phyloP scores from a whole-genome alignment of 2,329 filamentous ascomycete genomes.

The Paecilomyces dactylethromorphus region DNA sequence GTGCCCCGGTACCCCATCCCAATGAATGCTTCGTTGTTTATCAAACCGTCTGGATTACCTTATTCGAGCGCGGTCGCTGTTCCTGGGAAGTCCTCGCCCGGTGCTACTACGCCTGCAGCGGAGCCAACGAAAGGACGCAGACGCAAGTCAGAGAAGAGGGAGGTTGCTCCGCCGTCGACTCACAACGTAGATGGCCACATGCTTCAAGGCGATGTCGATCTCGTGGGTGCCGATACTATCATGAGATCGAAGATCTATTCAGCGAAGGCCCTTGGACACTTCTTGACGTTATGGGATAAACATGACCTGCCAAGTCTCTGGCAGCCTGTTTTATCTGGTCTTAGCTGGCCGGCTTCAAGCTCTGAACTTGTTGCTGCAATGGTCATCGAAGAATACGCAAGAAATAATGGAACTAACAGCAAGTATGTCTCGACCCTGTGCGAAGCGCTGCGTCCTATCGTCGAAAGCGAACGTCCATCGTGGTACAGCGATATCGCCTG shows the following conservation, averaged over 20 bases:
- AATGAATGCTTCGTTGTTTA: constrained; percentile 84
- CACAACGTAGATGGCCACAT: constrained; percentile 98
- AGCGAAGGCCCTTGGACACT: constrained; percentile 75
- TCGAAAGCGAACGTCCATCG: constrained; percentile 72
- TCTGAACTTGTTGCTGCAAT: constrained; percentile 79
- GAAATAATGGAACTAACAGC: constrained; percentile 33
- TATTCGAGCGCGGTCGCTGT: constrained; percentile 51
- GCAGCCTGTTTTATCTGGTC: constrained; percentile 62
- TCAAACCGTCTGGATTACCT: constrained; percentile 83
- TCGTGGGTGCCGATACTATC: constrained; percentile 83
- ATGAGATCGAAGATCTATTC: constrained; percentile 85
- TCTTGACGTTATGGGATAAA: constrained; percentile 70
- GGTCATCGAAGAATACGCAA: constrained; percentile 83
- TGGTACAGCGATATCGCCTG: constrained; percentile 88
- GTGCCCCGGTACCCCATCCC: constrained; percentile 84
- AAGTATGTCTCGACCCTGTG: constrained; percentile 37
- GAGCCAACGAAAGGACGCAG: constrained; percentile 68
- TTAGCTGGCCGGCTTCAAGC: constrained; percentile 71
- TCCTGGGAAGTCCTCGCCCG: constrained; percentile 33
- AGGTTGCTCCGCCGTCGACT: constrained; percentile 61
- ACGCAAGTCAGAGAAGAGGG: constrained; percentile 76
- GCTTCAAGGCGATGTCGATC: constrained; percentile 92
- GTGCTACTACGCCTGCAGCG: constrained; percentile 38
- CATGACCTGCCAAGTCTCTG: constrained; percentile 44
- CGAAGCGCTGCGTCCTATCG: constrained; percentile 61